Conservation (phyloP, 1,139 yeast species). For the Blastobotrys ciferrii region DNA sequence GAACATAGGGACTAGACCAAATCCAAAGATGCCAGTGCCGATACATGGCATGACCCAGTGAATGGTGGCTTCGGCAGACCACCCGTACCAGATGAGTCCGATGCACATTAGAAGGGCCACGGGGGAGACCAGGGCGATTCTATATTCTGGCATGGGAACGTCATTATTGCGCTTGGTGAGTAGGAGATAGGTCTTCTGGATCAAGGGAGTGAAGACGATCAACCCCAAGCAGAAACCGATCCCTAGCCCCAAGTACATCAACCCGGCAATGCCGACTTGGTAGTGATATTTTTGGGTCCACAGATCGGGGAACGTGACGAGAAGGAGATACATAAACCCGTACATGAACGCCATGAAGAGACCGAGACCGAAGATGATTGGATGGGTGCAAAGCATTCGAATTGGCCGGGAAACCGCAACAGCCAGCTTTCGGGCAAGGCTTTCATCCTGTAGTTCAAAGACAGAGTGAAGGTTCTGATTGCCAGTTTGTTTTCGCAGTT, state of each 20-base stretch:
- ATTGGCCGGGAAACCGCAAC: conserved; percentile 52
- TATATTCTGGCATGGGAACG: conserved; percentile 54
- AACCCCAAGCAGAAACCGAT: conserved; percentile 51
- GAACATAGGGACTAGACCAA: conserved; percentile 57
- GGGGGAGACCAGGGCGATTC: conserved; percentile 45
- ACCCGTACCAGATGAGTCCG: conserved; percentile 62
- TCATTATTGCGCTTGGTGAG: conserved; percentile 47
- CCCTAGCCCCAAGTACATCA: conserved; percentile 57
- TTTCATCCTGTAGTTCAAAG: conserved; percentile 45
- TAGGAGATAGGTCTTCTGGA: conserved; percentile 41
- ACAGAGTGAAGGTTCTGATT: conserved; percentile 57
- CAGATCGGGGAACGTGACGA: conserved; percentile 56
- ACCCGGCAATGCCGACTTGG: conserved; percentile 50
- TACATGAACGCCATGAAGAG: conserved; percentile 61
- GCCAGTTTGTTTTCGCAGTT: conserved; percentile 59
- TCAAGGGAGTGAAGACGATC: conserved; percentile 44
- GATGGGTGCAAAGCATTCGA: conserved; percentile 51
- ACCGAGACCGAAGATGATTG: conserved; percentile 62
- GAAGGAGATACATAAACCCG: conserved; percentile 61
- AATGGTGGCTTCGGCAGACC: conserved; percentile 52
- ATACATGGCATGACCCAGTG: conserved; percentile 58
- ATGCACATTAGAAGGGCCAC: conserved; percentile 50
- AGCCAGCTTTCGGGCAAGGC: conserved; percentile 25
- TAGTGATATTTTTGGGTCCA: conserved; percentile 50
- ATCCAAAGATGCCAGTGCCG: conserved; percentile 56